A percentile compares a stretch with the other conserved stretches of the same genome.
Conservation (phyloP, 495 filamentous ascomycete genomes). For the Trichoderma gamsii region DNA sequence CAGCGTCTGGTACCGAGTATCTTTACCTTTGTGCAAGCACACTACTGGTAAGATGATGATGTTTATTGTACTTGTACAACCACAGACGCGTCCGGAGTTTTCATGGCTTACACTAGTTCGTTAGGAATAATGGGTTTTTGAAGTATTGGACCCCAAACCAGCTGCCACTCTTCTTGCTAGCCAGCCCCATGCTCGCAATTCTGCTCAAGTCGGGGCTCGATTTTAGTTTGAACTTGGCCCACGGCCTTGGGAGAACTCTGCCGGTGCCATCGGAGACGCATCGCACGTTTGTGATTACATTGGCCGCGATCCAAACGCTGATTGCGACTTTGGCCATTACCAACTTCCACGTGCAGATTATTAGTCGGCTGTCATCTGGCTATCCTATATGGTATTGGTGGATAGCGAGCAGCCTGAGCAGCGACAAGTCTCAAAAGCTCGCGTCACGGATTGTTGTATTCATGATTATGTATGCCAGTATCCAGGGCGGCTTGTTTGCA, state of each 20-base stretch:
- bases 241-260: not conserved
- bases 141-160: constrained; percentile 88
- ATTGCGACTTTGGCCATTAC: constrained; percentile 66
- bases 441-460: constrained; percentile 36
- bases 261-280: not conserved
- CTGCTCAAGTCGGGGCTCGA: constrained; percentile 32
- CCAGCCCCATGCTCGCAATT: constrained; percentile 68
- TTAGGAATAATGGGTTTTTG: constrained; percentile 79
- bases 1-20: constrained; percentile 65
- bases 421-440: constrained; percentile 22
- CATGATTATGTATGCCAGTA: constrained; percentile 73
- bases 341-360: constrained; percentile 87
- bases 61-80: not conserved
- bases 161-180: constrained; percentile 80
- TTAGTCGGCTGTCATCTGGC: constrained; percentile 80
- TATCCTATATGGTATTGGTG: constrained; percentile 91
- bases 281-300: constrained; percentile 36
- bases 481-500: constrained; percentile 80
- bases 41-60: constrained; percentile 71
- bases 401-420: constrained; percentile 44
- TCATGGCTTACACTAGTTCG: constrained; percentile 16
- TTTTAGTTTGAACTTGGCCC: not conserved
- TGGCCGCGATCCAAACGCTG: constrained; percentile 67
- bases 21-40: constrained; percentile 78
- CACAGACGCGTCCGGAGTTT: not conserved